A percentile compares a stretch with the other conserved stretches of the same genome.
Evolutionary conservation across 2,329 filamentous ascomycete species (phyloP).

Genomic region (Bipolaris victoriae): DNA sequence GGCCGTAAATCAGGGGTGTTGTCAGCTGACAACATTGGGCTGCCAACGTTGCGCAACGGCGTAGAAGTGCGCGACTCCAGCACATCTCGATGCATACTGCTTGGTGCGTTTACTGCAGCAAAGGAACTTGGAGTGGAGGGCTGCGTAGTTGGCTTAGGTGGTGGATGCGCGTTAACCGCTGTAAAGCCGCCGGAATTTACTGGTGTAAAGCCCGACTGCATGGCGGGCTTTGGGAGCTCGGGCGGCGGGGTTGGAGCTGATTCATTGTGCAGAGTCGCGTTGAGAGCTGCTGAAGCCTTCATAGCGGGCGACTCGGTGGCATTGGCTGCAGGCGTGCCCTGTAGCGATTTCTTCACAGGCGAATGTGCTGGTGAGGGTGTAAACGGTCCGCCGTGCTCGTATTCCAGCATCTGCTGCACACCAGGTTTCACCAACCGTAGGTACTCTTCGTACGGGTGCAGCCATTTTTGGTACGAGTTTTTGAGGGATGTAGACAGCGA

Average conservation of each 20-base stretch:
- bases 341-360: constrained; percentile 67
- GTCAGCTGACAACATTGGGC: constrained; percentile 67
- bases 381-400: constrained; percentile 89
- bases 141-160: constrained; percentile 27
- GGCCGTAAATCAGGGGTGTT: constrained; percentile 69
- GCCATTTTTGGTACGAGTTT: constrained; percentile 97
- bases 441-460: constrained; percentile 96
- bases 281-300: constrained; percentile 62
- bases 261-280: constrained; percentile 59
- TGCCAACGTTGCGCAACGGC: constrained; percentile 65
- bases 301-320: constrained; percentile 72
- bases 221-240: constrained; percentile 67
- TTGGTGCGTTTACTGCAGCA: constrained; percentile 63
- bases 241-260: constrained; percentile 36
- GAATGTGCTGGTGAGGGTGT: constrained; percentile 78
- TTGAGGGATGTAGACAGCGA: constrained; percentile 96
- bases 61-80: constrained; percentile 63
- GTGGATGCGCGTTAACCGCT: constrained; percentile 64
- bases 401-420: constrained; percentile 93
- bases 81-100: constrained; percentile 59
- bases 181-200: constrained; percentile 71
- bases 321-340: constrained; percentile 57
- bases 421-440: constrained; percentile 87
- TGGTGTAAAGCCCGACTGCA: constrained; percentile 69
- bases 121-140: constrained; percentile 52